phyloP scores from a whole-genome alignment of 768 basidiomycete species.

The Kwoniella dejecticola region DNA sequence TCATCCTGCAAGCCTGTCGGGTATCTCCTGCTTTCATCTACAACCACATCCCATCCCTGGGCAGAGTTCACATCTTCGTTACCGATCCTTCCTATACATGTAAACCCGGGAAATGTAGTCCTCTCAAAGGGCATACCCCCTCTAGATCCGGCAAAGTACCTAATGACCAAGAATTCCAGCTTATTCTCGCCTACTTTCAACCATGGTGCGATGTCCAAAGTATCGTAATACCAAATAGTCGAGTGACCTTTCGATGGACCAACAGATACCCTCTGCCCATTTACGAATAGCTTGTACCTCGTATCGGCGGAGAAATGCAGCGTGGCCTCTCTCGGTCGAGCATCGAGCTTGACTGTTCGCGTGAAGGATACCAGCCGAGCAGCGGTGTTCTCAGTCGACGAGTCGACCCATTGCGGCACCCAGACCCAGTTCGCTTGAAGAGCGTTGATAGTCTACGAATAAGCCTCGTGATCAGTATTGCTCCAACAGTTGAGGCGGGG shows the following conservation, averaged over 20 bases:
- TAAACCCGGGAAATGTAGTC: constrained; percentile 30
- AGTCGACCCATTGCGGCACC: constrained; percentile 23
- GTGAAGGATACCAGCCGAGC: constrained; percentile 21
- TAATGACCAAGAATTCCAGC: constrained; percentile 25
- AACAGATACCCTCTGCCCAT: constrained; percentile 26
- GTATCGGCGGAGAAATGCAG: constrained; percentile 31
- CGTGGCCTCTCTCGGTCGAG: background rate
- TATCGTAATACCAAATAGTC: constrained; percentile 33
- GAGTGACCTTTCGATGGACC: constrained; percentile 27
- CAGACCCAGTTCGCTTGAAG: constrained; percentile 27
- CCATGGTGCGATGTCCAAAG: constrained; percentile 23
- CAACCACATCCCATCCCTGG: constrained; percentile 7
- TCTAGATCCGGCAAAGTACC: constrained; percentile 27
- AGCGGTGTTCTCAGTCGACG: constrained; percentile 10
- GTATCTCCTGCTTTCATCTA: constrained; percentile 19
- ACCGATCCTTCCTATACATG: constrained; percentile 19
- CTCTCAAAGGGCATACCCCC: constrained; percentile 33
- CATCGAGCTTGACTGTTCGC: background rate
- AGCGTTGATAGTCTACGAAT: constrained; percentile 16
- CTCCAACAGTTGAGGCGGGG: too few species aligned
- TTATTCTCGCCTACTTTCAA: constrained; percentile 21
- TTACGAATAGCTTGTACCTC: constrained; percentile 36
- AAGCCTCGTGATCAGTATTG: too few species aligned
- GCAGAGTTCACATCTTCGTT: constrained; percentile 11
- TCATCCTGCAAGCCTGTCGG: constrained; percentile 23